Evolutionary conservation across 2,329 filamentous ascomycete species (phyloP).

Genomic region (Diplodia seriata): DNA sequence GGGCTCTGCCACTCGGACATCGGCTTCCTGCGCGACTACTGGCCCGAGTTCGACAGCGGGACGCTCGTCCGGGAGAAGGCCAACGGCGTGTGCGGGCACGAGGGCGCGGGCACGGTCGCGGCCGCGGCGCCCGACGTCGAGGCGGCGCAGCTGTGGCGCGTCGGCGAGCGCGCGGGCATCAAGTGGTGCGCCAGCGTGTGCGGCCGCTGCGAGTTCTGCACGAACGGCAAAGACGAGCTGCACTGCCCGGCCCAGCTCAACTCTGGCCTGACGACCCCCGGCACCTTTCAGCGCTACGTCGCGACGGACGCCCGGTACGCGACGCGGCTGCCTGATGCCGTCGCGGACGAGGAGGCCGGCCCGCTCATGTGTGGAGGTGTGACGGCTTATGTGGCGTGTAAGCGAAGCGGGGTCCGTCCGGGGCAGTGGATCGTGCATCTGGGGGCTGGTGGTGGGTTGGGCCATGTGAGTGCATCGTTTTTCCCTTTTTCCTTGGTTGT

Average conservation of each 20-base stretch:
- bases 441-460: conserved; percentile 47
- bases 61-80: conserved; percentile 2
- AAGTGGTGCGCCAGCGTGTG: conserved; percentile 62
- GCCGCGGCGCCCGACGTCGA: conserved; percentile 47
- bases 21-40: conserved; percentile 64
- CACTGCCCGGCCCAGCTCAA: conserved; percentile 57
- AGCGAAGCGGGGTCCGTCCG: conserved; percentile 45
- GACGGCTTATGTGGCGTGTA: conserved; percentile 52
- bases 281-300: conserved; percentile 65
- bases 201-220: conserved; percentile 58
- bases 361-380: conserved; percentile 50
- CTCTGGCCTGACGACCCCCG: conserved; percentile 53
- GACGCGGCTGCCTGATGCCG: conserved; percentile 29
- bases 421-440: conserved; percentile 51
- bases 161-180: conserved; percentile 61
- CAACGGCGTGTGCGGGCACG: conserved; percentile 52
- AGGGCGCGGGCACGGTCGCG: conserved; percentile 65
- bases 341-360: conserved; percentile 45
- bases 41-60: conserved; percentile 51
- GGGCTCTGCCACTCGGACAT: conserved; percentile 65
- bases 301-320: conserved; percentile 60
- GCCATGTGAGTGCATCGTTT: conserved; percentile 31
- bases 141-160: conserved; percentile 50
- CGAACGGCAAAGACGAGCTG: conserved; percentile 57
- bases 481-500: neutral